phyloP scores from a whole-genome alignment of 176 grass and related monocot species.

The Thinopyrum elongatum region DNA sequence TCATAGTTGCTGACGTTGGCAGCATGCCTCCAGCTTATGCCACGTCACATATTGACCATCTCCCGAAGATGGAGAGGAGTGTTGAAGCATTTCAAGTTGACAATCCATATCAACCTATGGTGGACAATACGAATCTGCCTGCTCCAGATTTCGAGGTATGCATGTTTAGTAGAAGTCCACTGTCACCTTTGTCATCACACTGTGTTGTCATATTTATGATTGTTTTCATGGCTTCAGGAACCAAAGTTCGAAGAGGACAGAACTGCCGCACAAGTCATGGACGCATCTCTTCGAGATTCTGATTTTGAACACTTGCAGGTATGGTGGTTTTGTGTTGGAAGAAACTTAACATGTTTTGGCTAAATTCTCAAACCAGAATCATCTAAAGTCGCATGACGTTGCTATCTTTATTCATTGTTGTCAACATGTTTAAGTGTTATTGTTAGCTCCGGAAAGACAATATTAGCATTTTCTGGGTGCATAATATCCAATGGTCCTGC shows the following conservation, averaged over 20 bases:
- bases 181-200: not conserved
- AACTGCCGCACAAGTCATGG: slow-evolving; percentile 52
- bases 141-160: slow-evolving; percentile 80
- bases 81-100: slow-evolving; percentile 76
- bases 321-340: slow-evolving; percentile 9
- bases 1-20: not conserved
- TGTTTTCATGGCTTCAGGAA: slow-evolving; percentile 51
- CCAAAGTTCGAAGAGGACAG: slow-evolving; percentile 59
- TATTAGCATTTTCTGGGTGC: not conserved
- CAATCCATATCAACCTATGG: slow-evolving; percentile 74
- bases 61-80: slow-evolving; percentile 30
- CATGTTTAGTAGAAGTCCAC: slow-evolving; percentile 4
- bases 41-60: slow-evolving; percentile 39
- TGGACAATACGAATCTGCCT: slow-evolving; percentile 55
- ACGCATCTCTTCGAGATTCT: slow-evolving; percentile 60
- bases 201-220: slow-evolving; percentile 8
- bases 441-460: not conserved
- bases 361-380: not conserved
- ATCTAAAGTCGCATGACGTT: not conserved
- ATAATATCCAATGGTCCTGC: not conserved
- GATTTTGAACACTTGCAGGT: slow-evolving; percentile 97
- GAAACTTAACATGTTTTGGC: not conserved
- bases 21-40: slow-evolving; percentile 14
- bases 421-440: not conserved
- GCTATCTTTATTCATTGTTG: not conserved